Percentiles rank a stretch among this genome's conserved stretches.
Evolutionary conservation across 805 yeast genomes (phyloP).

Genomic region (Metschnikowia amazonensis): DNA sequence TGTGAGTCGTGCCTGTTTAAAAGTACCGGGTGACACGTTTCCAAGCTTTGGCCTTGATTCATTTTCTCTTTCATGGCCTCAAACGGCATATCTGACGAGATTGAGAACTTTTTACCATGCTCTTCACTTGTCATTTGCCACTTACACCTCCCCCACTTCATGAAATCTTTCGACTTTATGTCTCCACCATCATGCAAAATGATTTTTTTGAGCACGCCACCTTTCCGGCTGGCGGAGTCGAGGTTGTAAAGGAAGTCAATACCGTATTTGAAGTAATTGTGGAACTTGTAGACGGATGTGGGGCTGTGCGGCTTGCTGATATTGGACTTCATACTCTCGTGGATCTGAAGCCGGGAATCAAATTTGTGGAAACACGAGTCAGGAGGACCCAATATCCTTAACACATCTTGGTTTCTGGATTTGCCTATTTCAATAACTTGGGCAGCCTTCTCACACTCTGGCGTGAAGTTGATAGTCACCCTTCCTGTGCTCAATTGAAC

Average conservation of each 20-base stretch:
- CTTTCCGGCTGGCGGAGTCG: conserved; percentile 19
- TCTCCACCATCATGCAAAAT: conserved; percentile 50
- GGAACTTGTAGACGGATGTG: conserved; percentile 38
- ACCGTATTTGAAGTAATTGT: conserved; percentile 55
- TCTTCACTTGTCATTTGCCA: conserved; percentile 32
- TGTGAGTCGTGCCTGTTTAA: conserved; percentile 40
- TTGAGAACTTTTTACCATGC: conserved; percentile 7
- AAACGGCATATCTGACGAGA: conserved; percentile 31
- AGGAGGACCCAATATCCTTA: conserved; percentile 53
- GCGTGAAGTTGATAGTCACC: conserved; percentile 20
- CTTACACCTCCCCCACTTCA: conserved; percentile 50
- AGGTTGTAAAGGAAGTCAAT: conserved; percentile 51
- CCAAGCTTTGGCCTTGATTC: conserved; percentile 20
- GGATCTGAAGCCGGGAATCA: conserved; percentile 43
- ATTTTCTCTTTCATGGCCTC: conserved; percentile 2
- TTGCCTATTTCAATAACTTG: conserved; percentile 29
- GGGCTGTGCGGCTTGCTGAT: conserved; percentile 21
- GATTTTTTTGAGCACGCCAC: conserved; percentile 42
- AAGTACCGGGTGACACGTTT: conserved; percentile 27
- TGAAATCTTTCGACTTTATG: conserved; percentile 49
- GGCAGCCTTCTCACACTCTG: conserved; percentile 6
- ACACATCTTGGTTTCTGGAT: conserved; percentile 48
- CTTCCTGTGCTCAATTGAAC: conserved; percentile 22
- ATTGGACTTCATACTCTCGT: conserved; percentile 11
- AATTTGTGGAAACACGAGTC: conserved; percentile 47